Base-by-base conservation (phyloP, 495 filamentous ascomycete genomes). In the Trypethelium eluteriae region DNA sequence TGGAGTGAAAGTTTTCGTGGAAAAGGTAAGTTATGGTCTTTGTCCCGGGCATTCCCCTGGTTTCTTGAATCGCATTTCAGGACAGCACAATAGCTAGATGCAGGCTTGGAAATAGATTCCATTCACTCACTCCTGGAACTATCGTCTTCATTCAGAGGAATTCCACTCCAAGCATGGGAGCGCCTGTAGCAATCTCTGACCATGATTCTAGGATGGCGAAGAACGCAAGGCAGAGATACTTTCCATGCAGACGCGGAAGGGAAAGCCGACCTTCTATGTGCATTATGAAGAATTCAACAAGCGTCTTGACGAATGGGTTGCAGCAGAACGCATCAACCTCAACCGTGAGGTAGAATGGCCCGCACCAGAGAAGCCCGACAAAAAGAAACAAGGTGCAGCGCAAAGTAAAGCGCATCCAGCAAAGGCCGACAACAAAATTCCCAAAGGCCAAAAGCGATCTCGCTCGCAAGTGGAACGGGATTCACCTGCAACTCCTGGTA, bases 251-350 rank as follows among this genome's bases (percentile, higher is more conserved):
- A 89, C 89, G 62, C 87, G 89, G 7, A 93, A 94, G 71, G 91
- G 89, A 69, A 86, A 89, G 3, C 86, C 88, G 62, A 87, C 89
- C 64, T 96, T 92, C 74, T 97, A 96, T 74, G 93, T 96, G 71
- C 96, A 98, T 76, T 98, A 98, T 77, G 91, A 96, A 67, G 95
- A 97, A 70, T 98, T 96, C 85, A 98, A 98, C 80, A 98, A 98
- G 74, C 94, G 94, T 80, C 84, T 98, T 18, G 94, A 98, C 77
- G 93, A 98, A 83, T 98, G 95, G 95, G 84, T 98, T 50, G 81
- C 87, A 1, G 84, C 88, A 41, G 80, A 84, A 49, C 84, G 93
- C 11, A 89, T 98, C 69, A 91, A 98, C 74, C 87, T 98, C 61
- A 76, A 83, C 5, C 81, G 85, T 36, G 88, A 90, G 73, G 88